Base-by-base conservation (phyloP, 345 rosid genomes). In the Syzygium aqueum region DNA sequence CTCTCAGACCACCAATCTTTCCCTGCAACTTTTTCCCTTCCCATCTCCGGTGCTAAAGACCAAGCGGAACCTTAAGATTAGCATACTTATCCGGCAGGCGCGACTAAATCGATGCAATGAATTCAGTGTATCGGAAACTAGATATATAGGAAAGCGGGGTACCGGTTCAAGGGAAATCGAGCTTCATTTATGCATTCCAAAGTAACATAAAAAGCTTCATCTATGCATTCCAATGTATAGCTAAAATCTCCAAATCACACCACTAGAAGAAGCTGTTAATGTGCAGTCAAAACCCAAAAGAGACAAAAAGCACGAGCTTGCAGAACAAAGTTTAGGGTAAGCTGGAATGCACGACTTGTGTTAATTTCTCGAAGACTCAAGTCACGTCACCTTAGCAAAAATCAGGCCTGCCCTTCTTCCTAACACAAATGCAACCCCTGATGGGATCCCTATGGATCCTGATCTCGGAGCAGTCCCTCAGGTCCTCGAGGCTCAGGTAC, bases 381-480 rank as follows among this genome's bases (percentile, higher is more conserved):
- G 37, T 2, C 80, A 73, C 49, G 9, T 37, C 80, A 19, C 80
- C 80, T 84, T 40, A 95, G 92, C 98, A 95, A 84, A 93, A 88
- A 84, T 92, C 94, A 27, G 96, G 94, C 91, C 98, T 94, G n/a
- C 92, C 90, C 89, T 93, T 97, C 93, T 97, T 97, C 86, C 95
- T 89, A 52, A 95, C 95, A 4, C 94, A 92, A 53, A 97, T 93
- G 88, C 97, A 95, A 16, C 96, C 98, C 89, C 93, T 88, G n/a
- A 93, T 92, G 88, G 90, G 91, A 93, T 97, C 96, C 88, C 96
- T 90, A 57, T 90, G 93, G 86, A 96, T 91, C 89, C 94, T 94
- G 87, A 96, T 96, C 93, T 97, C 97, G 22, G 97, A 95, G 91
- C 86, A 97, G 67, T 96, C 95, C 86, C 96, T 94, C 33, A 97